Percentiles rank a stretch among this genome's conserved stretches.
Conservation (phyloP, 768 basidiomycete species). For the Termitomyces sp. region DNA sequence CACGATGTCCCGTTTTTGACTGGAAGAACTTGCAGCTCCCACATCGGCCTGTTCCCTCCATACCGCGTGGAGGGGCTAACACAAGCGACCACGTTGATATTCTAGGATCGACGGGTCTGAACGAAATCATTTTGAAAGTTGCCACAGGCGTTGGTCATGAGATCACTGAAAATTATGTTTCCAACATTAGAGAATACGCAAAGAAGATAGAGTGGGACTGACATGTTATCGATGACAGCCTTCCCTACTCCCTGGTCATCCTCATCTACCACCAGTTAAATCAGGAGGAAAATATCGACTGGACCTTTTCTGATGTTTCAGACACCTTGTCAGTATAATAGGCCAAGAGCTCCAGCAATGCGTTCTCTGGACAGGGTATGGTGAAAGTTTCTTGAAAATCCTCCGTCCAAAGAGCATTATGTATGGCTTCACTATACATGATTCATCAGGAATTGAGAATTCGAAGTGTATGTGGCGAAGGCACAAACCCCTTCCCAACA, state of each 20-base stretch:
- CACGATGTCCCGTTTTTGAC: not conserved
- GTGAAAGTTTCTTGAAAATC: constrained; percentile 15
- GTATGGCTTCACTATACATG: constrained; percentile 15
- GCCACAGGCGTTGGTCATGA: constrained; percentile 79
- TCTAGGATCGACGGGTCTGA: constrained; percentile 71
- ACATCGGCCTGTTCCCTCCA: constrained; percentile 67
- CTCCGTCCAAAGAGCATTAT: constrained; percentile 13
- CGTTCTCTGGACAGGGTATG: constrained; percentile 7
- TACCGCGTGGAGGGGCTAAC: constrained; percentile 86
- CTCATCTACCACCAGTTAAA: not conserved
- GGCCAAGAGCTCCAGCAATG: constrained; percentile 16
- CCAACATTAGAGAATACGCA: constrained; percentile 73
- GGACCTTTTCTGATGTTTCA: constrained; percentile 13
- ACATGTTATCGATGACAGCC: constrained; percentile 3
- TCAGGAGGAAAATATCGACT: constrained; percentile 11
- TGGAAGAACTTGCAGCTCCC: constrained; percentile 46
- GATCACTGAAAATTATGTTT: constrained; percentile 64
- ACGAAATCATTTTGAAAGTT: constrained; percentile 87
- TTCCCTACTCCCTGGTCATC: not conserved
- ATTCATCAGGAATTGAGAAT: not conserved
- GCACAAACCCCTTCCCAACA: constrained; percentile 12
- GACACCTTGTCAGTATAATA: constrained; percentile 20
- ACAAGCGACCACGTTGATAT: constrained; percentile 91
- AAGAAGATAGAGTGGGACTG: constrained; percentile 75
- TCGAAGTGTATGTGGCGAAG: not conserved